A percentile compares a stretch with the other conserved stretches of the same genome.
Conservation (phyloP, 2,329 filamentous ascomycete genomes). For the Trichothecium roseum region DNA sequence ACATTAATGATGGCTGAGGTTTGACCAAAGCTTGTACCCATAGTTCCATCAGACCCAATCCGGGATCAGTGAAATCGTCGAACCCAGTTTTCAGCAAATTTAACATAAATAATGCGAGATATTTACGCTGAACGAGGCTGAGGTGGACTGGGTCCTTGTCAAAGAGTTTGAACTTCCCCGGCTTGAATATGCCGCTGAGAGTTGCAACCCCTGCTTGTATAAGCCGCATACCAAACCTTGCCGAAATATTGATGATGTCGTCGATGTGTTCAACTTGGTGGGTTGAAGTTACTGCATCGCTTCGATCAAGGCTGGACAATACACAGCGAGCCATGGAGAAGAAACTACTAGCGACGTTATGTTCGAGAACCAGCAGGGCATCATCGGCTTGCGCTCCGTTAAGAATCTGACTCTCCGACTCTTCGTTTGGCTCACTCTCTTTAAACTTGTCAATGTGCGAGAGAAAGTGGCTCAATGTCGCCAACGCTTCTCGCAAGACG, state of each 20-base stretch:
- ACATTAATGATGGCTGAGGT: constrained; percentile 32
- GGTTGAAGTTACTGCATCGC: constrained; percentile 7
- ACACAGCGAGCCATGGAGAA: constrained; percentile 36
- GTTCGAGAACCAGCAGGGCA: constrained; percentile 34
- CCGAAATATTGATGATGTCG: constrained; percentile 32
- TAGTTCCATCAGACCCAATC: constrained; percentile 35
- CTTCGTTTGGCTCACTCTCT: constrained; percentile 24
- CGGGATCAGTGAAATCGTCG: constrained; percentile 34
- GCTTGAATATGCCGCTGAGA: constrained; percentile 33
- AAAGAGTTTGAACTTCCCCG: constrained; percentile 40
- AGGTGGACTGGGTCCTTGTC: constrained; percentile 28
- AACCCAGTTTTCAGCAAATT: constrained; percentile 35
- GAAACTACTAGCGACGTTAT: constrained; percentile 33
- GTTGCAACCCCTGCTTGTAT: constrained; percentile 32
- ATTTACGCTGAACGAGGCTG: constrained; percentile 28
- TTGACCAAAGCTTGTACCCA: constrained; percentile 43
- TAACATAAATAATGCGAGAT: constrained; percentile 40
- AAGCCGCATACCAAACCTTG: constrained; percentile 33
- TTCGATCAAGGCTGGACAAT: constrained; percentile 13
- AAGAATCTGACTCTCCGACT: constrained; percentile 25
- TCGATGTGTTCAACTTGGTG: constrained; percentile 27
- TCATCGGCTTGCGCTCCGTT: constrained; percentile 35
- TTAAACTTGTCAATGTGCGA: constrained; percentile 31
- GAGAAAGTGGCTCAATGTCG: constrained; percentile 37
- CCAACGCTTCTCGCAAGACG: constrained; percentile 32